Percentiles rank a stretch among this genome's conserved stretches.
Evolutionary conservation across 805 yeast species (phyloP).

Genomic region (Candida hungchunana): DNA sequence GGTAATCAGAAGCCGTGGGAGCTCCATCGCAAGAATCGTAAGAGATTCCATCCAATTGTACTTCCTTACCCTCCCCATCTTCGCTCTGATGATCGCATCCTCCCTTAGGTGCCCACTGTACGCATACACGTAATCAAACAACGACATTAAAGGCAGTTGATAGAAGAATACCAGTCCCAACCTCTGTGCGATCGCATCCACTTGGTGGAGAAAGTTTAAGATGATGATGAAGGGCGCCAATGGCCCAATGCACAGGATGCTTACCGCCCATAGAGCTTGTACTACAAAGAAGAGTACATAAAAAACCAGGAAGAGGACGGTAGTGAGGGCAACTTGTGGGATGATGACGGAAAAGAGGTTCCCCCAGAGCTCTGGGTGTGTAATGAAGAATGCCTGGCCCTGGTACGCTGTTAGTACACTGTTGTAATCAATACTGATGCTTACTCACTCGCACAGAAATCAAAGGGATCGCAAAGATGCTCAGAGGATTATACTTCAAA

Average conservation of each 20-base stretch:
- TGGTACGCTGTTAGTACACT: not conserved
- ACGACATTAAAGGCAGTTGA: conserved; percentile 8
- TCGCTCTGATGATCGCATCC: conserved; percentile 8
- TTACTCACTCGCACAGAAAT: conserved; percentile 1
- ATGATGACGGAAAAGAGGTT: conserved; percentile 6
- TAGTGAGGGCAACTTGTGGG: conserved; percentile 6
- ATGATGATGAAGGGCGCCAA: conserved; percentile 7
- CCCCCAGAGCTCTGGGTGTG: conserved; percentile 12
- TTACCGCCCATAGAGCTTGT: conserved; percentile 5
- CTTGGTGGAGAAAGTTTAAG: conserved; percentile 8
- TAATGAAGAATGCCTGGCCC: conserved; percentile 5
- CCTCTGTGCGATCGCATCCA: conserved; percentile 7
- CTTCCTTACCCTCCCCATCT: not conserved
- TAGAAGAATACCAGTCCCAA: conserved; percentile 11
- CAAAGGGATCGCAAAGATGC: conserved; percentile 4
- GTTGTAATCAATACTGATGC: not conserved
- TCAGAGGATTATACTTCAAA: conserved; percentile 4
- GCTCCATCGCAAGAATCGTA: not conserved
- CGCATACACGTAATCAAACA: conserved; percentile 10
- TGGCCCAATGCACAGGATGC: conserved; percentile 8
- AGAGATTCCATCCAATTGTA: not conserved
- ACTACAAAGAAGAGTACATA: conserved; percentile 5
- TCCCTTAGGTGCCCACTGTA: not conserved
- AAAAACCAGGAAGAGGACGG: conserved; percentile 4
- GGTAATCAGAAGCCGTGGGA: conserved; percentile 4